These are phyloP conservation scores for Xerocomus amazonicus DNA, from an alignment of 1,284 basidiomycete genomes.

Conservation along the genomic window DNA sequence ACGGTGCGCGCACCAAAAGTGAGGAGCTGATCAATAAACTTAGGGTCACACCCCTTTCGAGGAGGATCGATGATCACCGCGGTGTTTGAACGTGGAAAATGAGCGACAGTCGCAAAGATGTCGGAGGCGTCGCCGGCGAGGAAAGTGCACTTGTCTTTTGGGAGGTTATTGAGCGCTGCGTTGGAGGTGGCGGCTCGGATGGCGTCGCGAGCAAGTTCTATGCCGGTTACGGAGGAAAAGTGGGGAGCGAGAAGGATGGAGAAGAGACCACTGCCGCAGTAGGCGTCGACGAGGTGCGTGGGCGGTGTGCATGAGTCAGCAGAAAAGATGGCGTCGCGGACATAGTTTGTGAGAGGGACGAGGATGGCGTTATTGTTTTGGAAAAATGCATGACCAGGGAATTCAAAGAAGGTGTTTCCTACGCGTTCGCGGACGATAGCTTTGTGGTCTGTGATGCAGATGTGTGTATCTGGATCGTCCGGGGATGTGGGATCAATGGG, in stretches of 20 bases:
- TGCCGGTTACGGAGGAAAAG: slow-evolving; percentile 83
- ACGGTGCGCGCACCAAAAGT: slow-evolving; percentile 67
- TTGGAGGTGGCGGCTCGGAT: slow-evolving; percentile 82
- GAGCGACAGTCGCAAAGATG: slow-evolving; percentile 62
- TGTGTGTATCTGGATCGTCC: slow-evolving; percentile 49
- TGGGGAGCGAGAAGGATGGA: slow-evolving; percentile 81
- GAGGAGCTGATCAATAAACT: slow-evolving; percentile 78
- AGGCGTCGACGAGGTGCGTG: slow-evolving; percentile 88
- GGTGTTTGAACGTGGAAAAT: slow-evolving; percentile 67
- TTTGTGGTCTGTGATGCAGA: slow-evolving; percentile 85
- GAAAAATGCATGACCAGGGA: slow-evolving; percentile 89
- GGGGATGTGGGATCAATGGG: slow-evolving; percentile 12
- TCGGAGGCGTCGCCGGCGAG: slow-evolving; percentile 67
- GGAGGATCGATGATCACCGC: slow-evolving; percentile 86
- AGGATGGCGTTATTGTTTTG: slow-evolving; percentile 98
- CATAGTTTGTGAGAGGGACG: slow-evolving; percentile 77
- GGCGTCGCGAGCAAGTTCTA: slow-evolving; percentile 79
- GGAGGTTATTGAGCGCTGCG: slow-evolving; percentile 69
- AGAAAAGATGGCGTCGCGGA: slow-evolving; percentile 69
- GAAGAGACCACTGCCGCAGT: slow-evolving; percentile 91
- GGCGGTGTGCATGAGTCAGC: slow-evolving; percentile 22
- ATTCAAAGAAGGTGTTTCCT: slow-evolving; percentile 80
- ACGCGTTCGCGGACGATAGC: slow-evolving; percentile 82
- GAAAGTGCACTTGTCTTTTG: slow-evolving; percentile 43
- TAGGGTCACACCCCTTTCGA: slow-evolving; percentile 74